These are phyloP conservation scores for Symbiotaphrina buchneri DNA, from an alignment of 495 filamentous ascomycete species.

Conservation along the genomic window DNA sequence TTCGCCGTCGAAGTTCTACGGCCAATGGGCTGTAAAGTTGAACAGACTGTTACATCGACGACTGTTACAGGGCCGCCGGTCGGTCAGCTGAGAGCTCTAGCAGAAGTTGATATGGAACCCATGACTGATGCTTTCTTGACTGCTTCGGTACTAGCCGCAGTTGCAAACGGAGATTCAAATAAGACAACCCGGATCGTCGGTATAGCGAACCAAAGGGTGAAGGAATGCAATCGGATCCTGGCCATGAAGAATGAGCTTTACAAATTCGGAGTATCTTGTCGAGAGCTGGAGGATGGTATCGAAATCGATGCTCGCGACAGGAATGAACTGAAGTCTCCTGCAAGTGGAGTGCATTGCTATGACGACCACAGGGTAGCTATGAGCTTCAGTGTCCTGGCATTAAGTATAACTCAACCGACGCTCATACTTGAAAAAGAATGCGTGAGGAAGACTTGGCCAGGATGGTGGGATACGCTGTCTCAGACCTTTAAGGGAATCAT, in stretches of 20 bases:
- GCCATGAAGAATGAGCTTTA: slow-evolving; percentile 92
- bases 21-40: slow-evolving; percentile 85
- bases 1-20: slow-evolving; percentile 80
- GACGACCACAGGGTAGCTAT: slow-evolving; percentile 97
- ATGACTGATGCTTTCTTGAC: slow-evolving; percentile 99
- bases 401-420: slow-evolving; percentile 49
- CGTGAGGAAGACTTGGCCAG: slow-evolving; percentile 97
- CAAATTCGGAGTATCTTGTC: slow-evolving; percentile 82
- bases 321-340: slow-evolving; percentile 32
- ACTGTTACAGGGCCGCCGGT: slow-evolving; percentile 74
- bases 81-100: slow-evolving; percentile 44
- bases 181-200: slow-evolving; percentile 67
- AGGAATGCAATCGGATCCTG: slow-evolving; percentile 91
- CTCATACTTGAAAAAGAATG: slow-evolving; percentile 79
- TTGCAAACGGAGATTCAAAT: slow-evolving; percentile 32
- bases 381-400: slow-evolving; percentile 85
- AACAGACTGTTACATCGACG: slow-evolving; percentile 67
- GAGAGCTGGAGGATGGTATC: slow-evolving; percentile 82
- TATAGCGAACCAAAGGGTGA: slow-evolving; percentile 97
- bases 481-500: slow-evolving; percentile 52
- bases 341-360: slow-evolving; percentile 66
- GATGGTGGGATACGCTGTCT: slow-evolving; percentile 85
- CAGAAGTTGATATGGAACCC: slow-evolving; percentile 88
- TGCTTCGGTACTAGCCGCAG: slow-evolving; percentile 79
- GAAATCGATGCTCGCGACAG: slow-evolving; percentile 51